Evolutionary conservation across 2,329 filamentous ascomycete species (phyloP), one percentile per base, ranked within the genome.

Genomic region (Fusarium ramigenum): DNA sequence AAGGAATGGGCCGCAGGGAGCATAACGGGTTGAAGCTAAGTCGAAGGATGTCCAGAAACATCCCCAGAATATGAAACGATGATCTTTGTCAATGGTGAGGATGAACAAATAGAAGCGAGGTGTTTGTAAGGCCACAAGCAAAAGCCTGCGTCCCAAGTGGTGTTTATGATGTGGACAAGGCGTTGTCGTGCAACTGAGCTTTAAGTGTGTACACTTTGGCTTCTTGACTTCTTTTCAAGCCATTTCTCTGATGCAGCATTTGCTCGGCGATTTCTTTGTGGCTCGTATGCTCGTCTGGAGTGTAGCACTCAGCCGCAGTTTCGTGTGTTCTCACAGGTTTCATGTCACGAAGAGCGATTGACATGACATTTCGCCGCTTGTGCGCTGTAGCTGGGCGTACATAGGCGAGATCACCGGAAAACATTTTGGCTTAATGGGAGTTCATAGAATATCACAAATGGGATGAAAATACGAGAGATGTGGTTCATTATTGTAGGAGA

Each of bases 371-470:
- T 23, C n/a, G 47, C 16, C 39, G 49, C 7, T 58, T 74, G 23
- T 40, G 37, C 14, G 42, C 6, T 11, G 32, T 34, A 21, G 47
- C 39, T 43, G 66, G 65, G 10, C 64, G 75, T 63, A 81, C 73
- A 67, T 74, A 75, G 23, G 72, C 40, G 32, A 81, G 70, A 52
- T 80, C 79, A 42, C 73, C 78, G 21, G 74, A 68, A 61, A 80
- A 81, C 79, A 81, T 81, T 52, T 39, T 69, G 69, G 12, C 25
- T 19, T 42, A 39, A 12, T 3, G n/a, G 18, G 14, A 34, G 23
- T 37, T 28, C 7, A 12, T 18, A 39, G 21, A 14, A 19, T 30
- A 28, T 21, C 8, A 36, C 4, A 32, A 23, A 39, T n/a, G 16
- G 14, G 36, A 32, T 16, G 9, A 14, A 30, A 19, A 46, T 15